Evolutionary conservation across 768 basidiomycete species (phyloP), one percentile per base, ranked within the genome.

Genomic region (Auricularia sp.): DNA sequence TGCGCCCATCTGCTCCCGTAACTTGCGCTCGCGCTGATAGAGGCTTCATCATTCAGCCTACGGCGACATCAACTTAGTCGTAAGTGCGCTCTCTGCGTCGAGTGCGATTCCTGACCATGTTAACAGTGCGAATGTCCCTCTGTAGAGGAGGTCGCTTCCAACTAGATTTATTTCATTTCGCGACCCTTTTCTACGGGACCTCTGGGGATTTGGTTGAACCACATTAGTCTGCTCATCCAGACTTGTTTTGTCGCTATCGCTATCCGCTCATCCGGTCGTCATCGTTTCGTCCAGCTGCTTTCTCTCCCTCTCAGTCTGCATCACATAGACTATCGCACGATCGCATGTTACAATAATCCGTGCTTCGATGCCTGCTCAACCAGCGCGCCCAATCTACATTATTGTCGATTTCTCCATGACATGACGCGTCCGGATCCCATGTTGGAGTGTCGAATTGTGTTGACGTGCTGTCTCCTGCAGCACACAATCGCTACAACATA

Each of bases 51-150:
- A 53, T 63, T 54, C 66, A 95, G 93, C 93, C 10, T 95, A 90
- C 71, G 96, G 96, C 54, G 96, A 99, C 75, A 77, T 91, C 65
- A 93, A 98, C 74, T 82, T 98, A 35, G 81, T 92, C 72, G 39
- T 42, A 14, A 42, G 39, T 42, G 39, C 3, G 39, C 7, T 4
- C 39, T 14, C 8, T 14, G 39, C 39, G 12, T 8, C 39, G 7
- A 1, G 39, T 14, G 39, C 12, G 5, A 8, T 1, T 14, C 8
- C 39, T 42, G 39, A 42, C 39, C 12, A 14, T 8, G 7, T 42
- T 7, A 2, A 42, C 39, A 42, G 39, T 93, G 91, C 69, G 88
- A 91, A 71, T 93, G 91, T 68, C 88, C 90, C 21, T 82, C 90
- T 2, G 91, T 93, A 54, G 90, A 93, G 75, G 91, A 93, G 71